Base-by-base conservation (phyloP, 2,329 filamentous ascomycete genomes). In the Ceratocystis colombiana region DNA sequence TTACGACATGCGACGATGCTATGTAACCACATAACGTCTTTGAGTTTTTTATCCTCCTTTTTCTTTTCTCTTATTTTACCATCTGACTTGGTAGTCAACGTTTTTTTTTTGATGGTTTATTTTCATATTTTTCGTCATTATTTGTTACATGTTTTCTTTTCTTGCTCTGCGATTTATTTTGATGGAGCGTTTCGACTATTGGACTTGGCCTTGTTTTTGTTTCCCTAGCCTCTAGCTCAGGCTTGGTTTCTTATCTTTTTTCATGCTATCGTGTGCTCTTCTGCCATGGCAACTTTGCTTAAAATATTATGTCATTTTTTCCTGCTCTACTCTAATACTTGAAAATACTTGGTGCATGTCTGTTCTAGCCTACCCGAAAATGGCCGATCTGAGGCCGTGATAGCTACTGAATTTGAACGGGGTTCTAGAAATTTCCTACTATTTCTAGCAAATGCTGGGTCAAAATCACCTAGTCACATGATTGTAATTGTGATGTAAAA, bases 11-110 rank as follows among this genome's bases (percentile, higher is more conserved):
- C 30, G 28, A 59, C 30, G 55, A 59, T 59, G 55, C 55, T 59
- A 33, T 59, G 55, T 59, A 59, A 59, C 28, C 30, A 59, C 55
- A 59, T 59, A 59, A 59, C 55, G 55, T 59, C 55, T 37, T 37
- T 59, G 17, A 20, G 4, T 20, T 37, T 59, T n/a, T n/a, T 37
- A 12, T 30, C 8, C 10, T 37, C 2, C 8, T 37, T 20, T 37
- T 33, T 15, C 20, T 37, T 5, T 37, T n/a, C 55, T 10, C 28
- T n/a, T 59, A 7, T 25, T 59, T 30, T 33, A 12, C 37, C 37
- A 41, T 41, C 37, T 41, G 37, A 20, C 22, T 50, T 50, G 46
- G 2, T 30, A 30, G 53, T 59, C 53, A 59, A 53, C 12, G 50
- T 30, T 7, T 59, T 30, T 30, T 33, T 37, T 53, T 53, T 59